Percentiles rank a stretch among this genome's conserved stretches.
phyloP scores from a whole-genome alignment of 176 grass and related monocot genomes.

The Carex cristatella region DNA sequence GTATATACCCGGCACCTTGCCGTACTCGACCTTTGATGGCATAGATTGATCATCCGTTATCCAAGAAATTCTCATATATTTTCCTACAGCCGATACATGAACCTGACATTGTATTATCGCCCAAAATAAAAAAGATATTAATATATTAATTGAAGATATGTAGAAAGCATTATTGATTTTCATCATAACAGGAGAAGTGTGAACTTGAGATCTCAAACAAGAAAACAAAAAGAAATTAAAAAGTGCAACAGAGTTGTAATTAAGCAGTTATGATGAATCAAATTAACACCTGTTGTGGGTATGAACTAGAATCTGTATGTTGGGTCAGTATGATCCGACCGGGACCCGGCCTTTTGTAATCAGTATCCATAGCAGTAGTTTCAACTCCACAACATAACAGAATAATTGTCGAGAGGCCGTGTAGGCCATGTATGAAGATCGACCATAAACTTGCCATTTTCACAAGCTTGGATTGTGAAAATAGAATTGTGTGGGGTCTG shows the following conservation, averaged over 20 bases:
- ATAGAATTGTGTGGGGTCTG: neutral
- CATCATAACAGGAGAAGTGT: no score
- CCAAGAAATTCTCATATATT: constrained; percentile 48
- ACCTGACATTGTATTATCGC: constrained; percentile 19
- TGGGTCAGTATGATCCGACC: constrained; percentile 23
- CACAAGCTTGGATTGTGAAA: neutral
- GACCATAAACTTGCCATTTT: constrained; percentile 49
- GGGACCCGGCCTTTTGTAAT: constrained; percentile 46
- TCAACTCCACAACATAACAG: constrained; percentile 12
- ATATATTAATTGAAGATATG: no score
- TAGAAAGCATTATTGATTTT: no score
- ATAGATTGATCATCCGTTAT: constrained; percentile 37
- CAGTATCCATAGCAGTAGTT: neutral
- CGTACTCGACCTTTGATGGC: constrained; percentile 47
- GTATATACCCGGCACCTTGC: constrained; percentile 30
- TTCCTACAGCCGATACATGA: constrained; percentile 37
- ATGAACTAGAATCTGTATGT: constrained; percentile 33
- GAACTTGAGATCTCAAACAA: no score
- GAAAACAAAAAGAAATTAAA: neutral
- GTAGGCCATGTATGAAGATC: constrained; percentile 38
- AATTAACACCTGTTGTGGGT: constrained; percentile 57
- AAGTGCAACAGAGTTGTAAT: neutral
- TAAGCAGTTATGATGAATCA: neutral
- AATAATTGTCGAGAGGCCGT: constrained; percentile 35
- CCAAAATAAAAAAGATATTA: neutral